A percentile compares a stretch with the other conserved stretches of the same genome.
These are phyloP conservation scores for Theobroma grandiflorum DNA, from an alignment of 441 rosid species.

Conservation along the genomic window DNA sequence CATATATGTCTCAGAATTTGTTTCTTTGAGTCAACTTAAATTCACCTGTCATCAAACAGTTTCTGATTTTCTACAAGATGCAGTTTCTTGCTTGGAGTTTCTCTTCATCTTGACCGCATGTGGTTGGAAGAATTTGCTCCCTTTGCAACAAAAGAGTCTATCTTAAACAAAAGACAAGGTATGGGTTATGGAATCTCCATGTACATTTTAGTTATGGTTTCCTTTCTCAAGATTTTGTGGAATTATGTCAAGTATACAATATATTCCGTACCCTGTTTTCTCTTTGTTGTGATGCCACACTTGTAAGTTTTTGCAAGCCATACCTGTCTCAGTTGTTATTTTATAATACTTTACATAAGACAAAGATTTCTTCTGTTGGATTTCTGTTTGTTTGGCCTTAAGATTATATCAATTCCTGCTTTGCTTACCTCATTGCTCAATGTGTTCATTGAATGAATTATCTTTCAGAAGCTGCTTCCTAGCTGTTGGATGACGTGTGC, in stretches of 20 bases:
- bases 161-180: constrained; percentile 13
- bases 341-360: not conserved
- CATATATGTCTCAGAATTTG: not conserved
- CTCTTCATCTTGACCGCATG: not conserved
- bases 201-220: not conserved
- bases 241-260: not conserved
- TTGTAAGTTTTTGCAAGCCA: not conserved
- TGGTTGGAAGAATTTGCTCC: not conserved
- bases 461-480: not conserved
- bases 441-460: not conserved
- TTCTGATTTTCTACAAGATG: not conserved
- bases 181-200: not conserved
- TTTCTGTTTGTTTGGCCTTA: not conserved
- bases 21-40: not conserved
- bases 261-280: not conserved
- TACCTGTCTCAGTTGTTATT: not conserved
- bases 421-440: not conserved
- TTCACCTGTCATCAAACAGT: not conserved
- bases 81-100: not conserved
- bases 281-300: not conserved
- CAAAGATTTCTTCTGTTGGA: not conserved
- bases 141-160: not conserved
- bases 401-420: not conserved
- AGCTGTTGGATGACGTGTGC: not conserved
- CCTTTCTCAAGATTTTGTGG: not conserved